Evolutionary conservation across 2,329 filamentous ascomycete genomes (phyloP).

Genomic region (Pseudocercospora macadamiae): DNA sequence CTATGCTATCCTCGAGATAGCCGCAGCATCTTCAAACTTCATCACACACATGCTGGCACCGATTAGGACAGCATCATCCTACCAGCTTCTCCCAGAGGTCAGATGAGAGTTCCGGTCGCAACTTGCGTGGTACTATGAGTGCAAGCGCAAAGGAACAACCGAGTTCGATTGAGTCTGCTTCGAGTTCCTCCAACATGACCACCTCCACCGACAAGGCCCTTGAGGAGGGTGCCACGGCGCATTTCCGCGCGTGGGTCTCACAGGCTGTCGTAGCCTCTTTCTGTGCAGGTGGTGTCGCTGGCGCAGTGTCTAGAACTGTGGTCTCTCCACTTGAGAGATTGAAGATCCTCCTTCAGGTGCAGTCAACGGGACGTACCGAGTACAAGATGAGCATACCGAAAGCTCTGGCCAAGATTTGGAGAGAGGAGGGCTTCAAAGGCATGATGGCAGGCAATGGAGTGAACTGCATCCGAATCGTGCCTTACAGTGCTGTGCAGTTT

Average conservation of each 20-base stretch:
- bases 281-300: conserved; percentile 88
- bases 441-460: conserved; percentile 98
- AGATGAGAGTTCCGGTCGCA: conserved; percentile 1
- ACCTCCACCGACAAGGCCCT: background rate
- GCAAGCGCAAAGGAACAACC: conserved; percentile 2
- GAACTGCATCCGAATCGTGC: conserved; percentile 97
- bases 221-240: background rate
- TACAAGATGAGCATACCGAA: conserved; percentile 92
- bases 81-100: background rate
- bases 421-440: conserved; percentile 92
- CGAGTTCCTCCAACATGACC: conserved; percentile 6
- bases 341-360: conserved; percentile 97
- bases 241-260: conserved; percentile 54
- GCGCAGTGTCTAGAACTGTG: conserved; percentile 95
- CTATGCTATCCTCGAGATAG: background rate
- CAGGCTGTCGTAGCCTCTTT: conserved; percentile 90
- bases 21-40: background rate
- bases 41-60: background rate
- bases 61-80: background rate
- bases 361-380: conserved; percentile 85
- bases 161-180: background rate
- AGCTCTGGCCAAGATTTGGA: conserved; percentile 92
- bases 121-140: conserved; percentile 1
- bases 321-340: conserved; percentile 94
- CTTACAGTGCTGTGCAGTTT: conserved; percentile 97